A percentile compares a stretch with the other conserved stretches of the same genome.
These are phyloP conservation scores for Stentor coeruleus DNA, from an alignment of 73 alveolate genomes.

Conservation along the genomic window DNA sequence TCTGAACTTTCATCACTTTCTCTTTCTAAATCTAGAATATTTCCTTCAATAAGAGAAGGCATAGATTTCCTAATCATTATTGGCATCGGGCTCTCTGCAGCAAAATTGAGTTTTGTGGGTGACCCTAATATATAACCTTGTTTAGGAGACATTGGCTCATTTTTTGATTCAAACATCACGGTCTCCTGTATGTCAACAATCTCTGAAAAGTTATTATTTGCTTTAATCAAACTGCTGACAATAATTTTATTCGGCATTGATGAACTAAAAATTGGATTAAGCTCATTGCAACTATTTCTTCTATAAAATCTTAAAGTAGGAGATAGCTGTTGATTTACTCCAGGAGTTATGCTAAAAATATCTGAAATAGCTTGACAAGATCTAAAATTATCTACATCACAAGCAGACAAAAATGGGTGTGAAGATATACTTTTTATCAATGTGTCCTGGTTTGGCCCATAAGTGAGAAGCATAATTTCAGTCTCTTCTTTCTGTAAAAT, in stretches of 20 bases:
- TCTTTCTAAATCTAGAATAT: neutral
- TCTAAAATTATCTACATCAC: neutral
- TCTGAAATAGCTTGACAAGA: constrained; percentile 1
- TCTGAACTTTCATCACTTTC: neutral
- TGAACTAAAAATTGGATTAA: neutral
- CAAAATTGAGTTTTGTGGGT: too few species aligned
- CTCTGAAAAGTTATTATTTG: neutral
- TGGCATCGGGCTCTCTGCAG: too few species aligned
- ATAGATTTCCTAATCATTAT: too few species aligned
- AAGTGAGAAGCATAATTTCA: neutral
- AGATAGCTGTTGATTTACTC: neutral
- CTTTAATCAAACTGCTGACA: neutral
- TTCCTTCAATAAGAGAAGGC: neutral
- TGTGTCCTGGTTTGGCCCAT: neutral
- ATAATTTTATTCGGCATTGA: neutral
- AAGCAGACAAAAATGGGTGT: neutral
- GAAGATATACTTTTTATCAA: neutral
- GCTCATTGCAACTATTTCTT: neutral
- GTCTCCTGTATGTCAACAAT: neutral
- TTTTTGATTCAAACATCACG: neutral
- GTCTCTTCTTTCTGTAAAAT: neutral
- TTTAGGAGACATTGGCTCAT: too few species aligned
- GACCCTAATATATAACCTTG: too few species aligned
- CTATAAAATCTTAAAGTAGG: neutral
- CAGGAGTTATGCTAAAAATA: neutral